Evolutionary conservation across 2,329 filamentous ascomycete species (phyloP).

Genomic region (Clonostachys solani): DNA sequence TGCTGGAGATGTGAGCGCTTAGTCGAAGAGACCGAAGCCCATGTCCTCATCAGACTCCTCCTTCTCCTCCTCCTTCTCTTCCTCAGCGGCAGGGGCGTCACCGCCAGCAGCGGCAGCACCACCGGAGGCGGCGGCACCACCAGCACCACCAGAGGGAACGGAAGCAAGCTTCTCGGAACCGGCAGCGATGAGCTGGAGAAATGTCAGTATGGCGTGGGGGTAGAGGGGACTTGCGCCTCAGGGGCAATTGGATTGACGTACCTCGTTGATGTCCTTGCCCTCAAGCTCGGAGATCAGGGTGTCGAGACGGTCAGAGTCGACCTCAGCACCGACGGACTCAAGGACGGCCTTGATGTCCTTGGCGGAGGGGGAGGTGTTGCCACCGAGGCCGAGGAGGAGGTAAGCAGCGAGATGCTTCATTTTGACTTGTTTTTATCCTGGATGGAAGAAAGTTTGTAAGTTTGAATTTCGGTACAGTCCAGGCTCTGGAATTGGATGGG

Average conservation of each 20-base stretch:
- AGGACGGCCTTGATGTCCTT: slow-evolving; percentile 85
- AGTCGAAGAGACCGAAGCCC: slow-evolving; percentile 75
- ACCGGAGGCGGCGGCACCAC: slow-evolving; percentile 63
- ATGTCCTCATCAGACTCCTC: slow-evolving; percentile 69
- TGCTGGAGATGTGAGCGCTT: slow-evolving; percentile 29
- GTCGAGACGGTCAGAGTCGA: slow-evolving; percentile 79
- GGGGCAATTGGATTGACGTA: slow-evolving; percentile 31
- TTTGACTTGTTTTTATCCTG: slow-evolving; percentile 46
- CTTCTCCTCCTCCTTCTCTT: slow-evolving; percentile 68
- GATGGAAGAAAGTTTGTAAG: neutral
- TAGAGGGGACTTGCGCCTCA: neutral
- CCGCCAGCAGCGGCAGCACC: slow-evolving; percentile 64
- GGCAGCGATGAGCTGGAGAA: slow-evolving; percentile 78
- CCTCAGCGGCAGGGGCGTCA: slow-evolving; percentile 60
- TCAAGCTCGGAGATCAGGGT: slow-evolving; percentile 87
- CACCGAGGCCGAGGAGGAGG: slow-evolving; percentile 91
- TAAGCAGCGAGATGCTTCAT: slow-evolving; percentile 99
- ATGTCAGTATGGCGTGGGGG: neutral
- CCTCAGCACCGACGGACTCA: slow-evolving; percentile 90
- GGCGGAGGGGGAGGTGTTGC: slow-evolving; percentile 85
- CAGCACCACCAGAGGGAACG: slow-evolving; percentile 87
- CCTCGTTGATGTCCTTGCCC: slow-evolving; percentile 91
- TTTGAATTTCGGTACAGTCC: neutral
- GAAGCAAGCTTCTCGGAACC: slow-evolving; percentile 93
- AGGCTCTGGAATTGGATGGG: neutral